Evolutionary conservation across 257 asterid genomes (phyloP).

Genomic region (Solanum virginianum): DNA sequence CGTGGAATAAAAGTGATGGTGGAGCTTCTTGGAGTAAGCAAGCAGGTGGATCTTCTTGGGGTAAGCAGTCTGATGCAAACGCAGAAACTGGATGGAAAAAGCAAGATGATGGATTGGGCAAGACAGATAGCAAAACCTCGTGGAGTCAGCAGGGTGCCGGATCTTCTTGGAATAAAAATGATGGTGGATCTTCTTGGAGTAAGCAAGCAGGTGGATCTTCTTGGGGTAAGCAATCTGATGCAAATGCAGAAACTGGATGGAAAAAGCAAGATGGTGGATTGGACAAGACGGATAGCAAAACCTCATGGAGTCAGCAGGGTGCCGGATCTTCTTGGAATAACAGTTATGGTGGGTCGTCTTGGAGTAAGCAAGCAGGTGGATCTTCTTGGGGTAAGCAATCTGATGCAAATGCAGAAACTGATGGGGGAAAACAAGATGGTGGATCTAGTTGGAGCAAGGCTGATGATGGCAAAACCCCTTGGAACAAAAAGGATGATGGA

Average conservation of each 20-base stretch:
- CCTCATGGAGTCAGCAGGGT: not conserved
- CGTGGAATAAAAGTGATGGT: slow-evolving; percentile 9
- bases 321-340: slow-evolving; percentile 11
- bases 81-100: slow-evolving; percentile 1
- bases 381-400: not conserved
- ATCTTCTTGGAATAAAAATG: slow-evolving; percentile 10
- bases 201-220: no score
- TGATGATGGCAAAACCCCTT: slow-evolving; percentile 8
- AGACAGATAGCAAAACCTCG: slow-evolving; percentile 11
- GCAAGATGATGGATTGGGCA: slow-evolving; percentile 9
- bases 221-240: no score
- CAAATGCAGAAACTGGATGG: no score
- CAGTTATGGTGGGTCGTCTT: no score
- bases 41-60: slow-evolving; percentile 10
- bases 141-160: slow-evolving; percentile 2
- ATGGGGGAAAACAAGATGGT: slow-evolving; percentile 1
- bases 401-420: not conserved
- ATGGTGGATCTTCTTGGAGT: slow-evolving; percentile 15
- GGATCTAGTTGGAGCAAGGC: slow-evolving; percentile 21
- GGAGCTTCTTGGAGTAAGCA: slow-evolving; percentile 16
- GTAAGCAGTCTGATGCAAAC: not conserved
- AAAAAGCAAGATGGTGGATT: no score
- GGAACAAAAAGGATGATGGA: slow-evolving; percentile 12
- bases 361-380: not conserved
- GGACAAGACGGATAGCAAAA: no score